phyloP scores from a whole-genome alignment of 75 land plant genomes.

The Selaginella moellendorffii region DNA sequence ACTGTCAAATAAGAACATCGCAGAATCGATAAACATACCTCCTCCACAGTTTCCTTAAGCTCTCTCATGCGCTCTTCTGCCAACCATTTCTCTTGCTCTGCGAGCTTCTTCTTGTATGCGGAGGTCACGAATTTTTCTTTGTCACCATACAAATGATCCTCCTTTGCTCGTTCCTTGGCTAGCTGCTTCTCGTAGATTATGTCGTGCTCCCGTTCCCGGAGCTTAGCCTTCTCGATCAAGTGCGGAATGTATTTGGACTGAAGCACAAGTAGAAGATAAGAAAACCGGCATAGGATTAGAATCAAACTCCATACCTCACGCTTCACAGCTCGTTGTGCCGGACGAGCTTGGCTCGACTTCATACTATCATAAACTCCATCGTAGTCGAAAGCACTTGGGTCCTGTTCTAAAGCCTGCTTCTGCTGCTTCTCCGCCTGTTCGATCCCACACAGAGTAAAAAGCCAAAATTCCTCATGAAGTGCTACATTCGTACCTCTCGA shows the following conservation, averaged over 20 bases:
- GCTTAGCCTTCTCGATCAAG: slow-evolving; percentile 55
- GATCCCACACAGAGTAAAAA: not conserved
- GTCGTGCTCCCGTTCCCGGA: slow-evolving; percentile 58
- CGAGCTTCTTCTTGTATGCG: slow-evolving; percentile 89
- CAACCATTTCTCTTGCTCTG: slow-evolving; percentile 66
- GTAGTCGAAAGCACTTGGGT: slow-evolving; percentile 74
- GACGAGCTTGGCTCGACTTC: slow-evolving; percentile 44
- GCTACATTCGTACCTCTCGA: not conserved
- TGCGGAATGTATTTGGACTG: slow-evolving; percentile 72
- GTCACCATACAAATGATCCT: slow-evolving; percentile 75
- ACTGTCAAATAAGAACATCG: not conserved
- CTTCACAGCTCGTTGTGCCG: slow-evolving; percentile 36
- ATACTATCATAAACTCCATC: slow-evolving; percentile 91
- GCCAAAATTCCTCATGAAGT: no score
- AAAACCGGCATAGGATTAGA: no score
- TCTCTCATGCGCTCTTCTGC: slow-evolving; percentile 64
- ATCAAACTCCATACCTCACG: slow-evolving; percentile 25
- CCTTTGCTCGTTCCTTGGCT: slow-evolving; percentile 76
- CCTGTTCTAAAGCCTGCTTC: slow-evolving; percentile 71
- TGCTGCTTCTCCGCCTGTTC: slow-evolving; percentile 80
- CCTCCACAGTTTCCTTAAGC: slow-evolving; percentile 57
- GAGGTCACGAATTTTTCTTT: slow-evolving; percentile 90
- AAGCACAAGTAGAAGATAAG: slow-evolving; percentile 10
- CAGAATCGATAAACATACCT: slow-evolving; percentile 34
- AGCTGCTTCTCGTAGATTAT: slow-evolving; percentile 76